Evolutionary conservation across 176 grass and related monocot species (phyloP).

Genomic region (Lolium multiflorum): DNA sequence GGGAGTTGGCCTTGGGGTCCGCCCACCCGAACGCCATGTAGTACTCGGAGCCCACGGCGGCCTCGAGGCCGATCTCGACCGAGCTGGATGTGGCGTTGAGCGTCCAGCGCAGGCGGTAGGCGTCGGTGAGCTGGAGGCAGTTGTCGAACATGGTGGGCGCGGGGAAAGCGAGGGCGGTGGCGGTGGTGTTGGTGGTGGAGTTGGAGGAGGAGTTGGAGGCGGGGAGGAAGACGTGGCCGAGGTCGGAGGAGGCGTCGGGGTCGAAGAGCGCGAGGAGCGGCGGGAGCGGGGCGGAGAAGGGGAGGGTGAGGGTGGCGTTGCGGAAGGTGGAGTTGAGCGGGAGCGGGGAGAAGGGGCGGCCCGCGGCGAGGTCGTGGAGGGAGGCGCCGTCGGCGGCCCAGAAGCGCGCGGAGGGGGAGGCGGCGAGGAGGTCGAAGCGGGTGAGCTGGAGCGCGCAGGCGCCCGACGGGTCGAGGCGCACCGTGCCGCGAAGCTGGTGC

Average conservation of each 20-base stretch:
- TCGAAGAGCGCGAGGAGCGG: slow-evolving; percentile 84
- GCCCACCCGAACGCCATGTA: slow-evolving; percentile 99
- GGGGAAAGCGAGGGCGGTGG: background rate
- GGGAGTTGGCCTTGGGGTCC: slow-evolving; percentile 63
- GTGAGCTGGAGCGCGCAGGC: slow-evolving; percentile 71
- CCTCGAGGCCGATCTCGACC: slow-evolving; percentile 88
- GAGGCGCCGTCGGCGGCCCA: slow-evolving; percentile 62
- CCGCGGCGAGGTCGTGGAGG: slow-evolving; percentile 62
- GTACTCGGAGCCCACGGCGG: slow-evolving; percentile 75
- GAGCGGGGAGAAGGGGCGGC: slow-evolving; percentile 59
- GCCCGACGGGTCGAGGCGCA: slow-evolving; percentile 59
- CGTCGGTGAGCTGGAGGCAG: slow-evolving; percentile 70
- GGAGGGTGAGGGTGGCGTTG: slow-evolving; percentile 57
- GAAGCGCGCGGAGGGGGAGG: slow-evolving; percentile 78
- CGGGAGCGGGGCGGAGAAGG: slow-evolving; percentile 61
- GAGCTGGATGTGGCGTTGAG: slow-evolving; percentile 64
- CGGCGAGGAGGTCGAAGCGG: slow-evolving; percentile 92
- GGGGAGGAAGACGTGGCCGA: slow-evolving; percentile 76
- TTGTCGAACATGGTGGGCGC: slow-evolving; percentile 91
- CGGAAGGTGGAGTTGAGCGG: slow-evolving; percentile 71
- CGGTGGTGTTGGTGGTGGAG: slow-evolving; percentile 39
- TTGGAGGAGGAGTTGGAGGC: slow-evolving; percentile 52
- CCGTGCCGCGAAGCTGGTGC: slow-evolving; percentile 91
- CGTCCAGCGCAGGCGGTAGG: slow-evolving; percentile 88
- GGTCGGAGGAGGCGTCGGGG: slow-evolving; percentile 80